Base-by-base conservation (phyloP, 768 basidiomycete genomes). In the Rhizopogon rudus region DNA sequence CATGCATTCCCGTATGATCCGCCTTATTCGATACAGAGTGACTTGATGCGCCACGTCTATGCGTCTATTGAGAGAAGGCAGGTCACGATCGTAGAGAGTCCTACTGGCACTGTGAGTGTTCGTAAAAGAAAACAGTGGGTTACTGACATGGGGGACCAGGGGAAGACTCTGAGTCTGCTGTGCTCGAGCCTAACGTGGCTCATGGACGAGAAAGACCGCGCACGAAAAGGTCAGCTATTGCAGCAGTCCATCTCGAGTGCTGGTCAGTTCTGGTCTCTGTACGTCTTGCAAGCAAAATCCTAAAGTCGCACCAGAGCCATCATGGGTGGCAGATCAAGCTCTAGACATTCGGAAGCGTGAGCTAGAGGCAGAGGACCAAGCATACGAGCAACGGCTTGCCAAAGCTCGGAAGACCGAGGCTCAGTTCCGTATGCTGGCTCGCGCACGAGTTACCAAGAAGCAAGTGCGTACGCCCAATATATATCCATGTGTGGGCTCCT, bases 31-130 rank as follows among this genome's bases (percentile, higher is more conserved):
- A 95, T 96, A 55, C 96, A 98, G 67, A 73, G 79, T 0, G 81
- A 90, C 37, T 82, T 98, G 28, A 97, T 98, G 95, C 83, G 76
- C 16, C 91, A 93, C 59, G 73, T 98, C 1, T 98, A 94, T 68
- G 63, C 77, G 6, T 78, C 87, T 0, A 88, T 97, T 44, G 92
- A 95, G 67, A 60, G 73, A n/a, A 74, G 74, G 44, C 83, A 84
- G 60, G 81, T 97, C 16, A 81, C 92, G 1, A 87, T 98, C 48
- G 79, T 95, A 31, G 92, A 94, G 69, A 91, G 88, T 60, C 93
- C 93, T 0, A 94, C 93, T 0, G 93, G 92, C 62, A 94, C 92
- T 25, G 92, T 91, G 55, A 68, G 81, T 63, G 42, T 28, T 13
- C 54, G 29, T 4, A 40, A 22, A 39, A n/a, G 12, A 8, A 16